Base-by-base conservation (phyloP, 2,329 filamentous ascomycete species). In the Aspergillus awamori region DNA sequence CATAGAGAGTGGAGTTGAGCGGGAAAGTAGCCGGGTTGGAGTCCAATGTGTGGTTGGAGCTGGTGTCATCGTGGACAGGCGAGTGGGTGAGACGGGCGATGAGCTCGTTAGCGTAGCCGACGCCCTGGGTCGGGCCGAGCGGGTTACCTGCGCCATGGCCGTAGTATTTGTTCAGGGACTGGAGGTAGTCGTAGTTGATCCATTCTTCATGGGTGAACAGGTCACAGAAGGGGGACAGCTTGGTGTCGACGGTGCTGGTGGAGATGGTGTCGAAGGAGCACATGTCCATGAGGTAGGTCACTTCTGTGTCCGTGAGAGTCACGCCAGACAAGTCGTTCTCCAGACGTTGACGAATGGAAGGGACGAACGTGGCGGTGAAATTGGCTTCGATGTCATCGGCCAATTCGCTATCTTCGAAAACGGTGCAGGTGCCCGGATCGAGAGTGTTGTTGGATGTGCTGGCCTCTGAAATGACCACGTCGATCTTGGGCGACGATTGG, bases 101-200 rank as follows among this genome's bases (percentile, higher is more conserved):
- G 10, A 97, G 85, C 80, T 97, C 93, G 75, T 96, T 96, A 58
- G 89, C 87, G 70, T 89, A 97, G 2, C 93, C 93, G 1, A 95
- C 89, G 1, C 93, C 93, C 76, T 96, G 92, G 0, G 92, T 92
- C 5, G 93, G 85, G 0, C 90, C 93, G 6, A 97, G 83, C 0
- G 87, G 85, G 71, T 92, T 93, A 13, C 93, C 93, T 28, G 85
- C 84, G 10, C 89, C 87, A 75, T 88, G 93, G 58, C 89, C 88
- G 76, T 97, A 97, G 82, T 89, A 97, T 73, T 97, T 97, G 65
- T 87, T 87, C 8, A 97, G 78, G 0, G 89, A 86, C 73, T 92
- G 84, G 74, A 88, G 89, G 79, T 97, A 96, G 75, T 93, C 88
- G 76, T 96, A 97, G 61, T 84, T 79, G 38, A 80, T 78, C 91